Conservation (phyloP, 2,329 filamentous ascomycete species). For the Scytalidium sp. region DNA sequence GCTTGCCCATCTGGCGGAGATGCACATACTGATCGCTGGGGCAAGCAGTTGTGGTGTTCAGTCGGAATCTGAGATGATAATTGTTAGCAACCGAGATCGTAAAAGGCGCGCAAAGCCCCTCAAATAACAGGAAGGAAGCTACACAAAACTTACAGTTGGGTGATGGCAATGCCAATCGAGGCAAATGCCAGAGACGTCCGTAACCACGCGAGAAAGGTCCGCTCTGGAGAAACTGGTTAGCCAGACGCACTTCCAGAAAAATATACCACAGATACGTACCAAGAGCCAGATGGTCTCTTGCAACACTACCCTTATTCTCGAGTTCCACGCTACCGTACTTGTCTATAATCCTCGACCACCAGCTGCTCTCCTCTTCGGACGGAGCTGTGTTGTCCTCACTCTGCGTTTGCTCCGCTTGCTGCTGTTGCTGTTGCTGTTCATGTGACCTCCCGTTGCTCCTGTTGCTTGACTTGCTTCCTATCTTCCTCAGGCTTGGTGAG, state of each 20-base stretch:
- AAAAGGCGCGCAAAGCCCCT: background rate
- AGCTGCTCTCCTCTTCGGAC: conserved; percentile 31
- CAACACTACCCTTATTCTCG: conserved; percentile 83
- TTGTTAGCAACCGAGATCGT: background rate
- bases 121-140: background rate
- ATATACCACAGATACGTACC: conserved; percentile 44
- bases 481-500: background rate
- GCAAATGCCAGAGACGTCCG: conserved; percentile 79
- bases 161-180: conserved; percentile 78
- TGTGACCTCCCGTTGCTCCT: conserved; percentile 10
- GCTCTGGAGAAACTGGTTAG: conserved; percentile 48
- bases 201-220: conserved; percentile 83
- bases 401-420: no score
- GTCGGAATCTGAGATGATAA: conserved; percentile 53
- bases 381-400: no score
- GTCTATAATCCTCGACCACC: conserved; percentile 49
- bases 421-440: conserved; percentile 3
- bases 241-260: background rate
- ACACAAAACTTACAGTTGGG: conserved; percentile 55
- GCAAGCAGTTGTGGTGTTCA: conserved; percentile 58
- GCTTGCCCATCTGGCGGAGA: conserved; percentile 66
- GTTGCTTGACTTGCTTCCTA: conserved; percentile 8
- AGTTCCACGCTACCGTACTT: conserved; percentile 61
- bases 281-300: conserved; percentile 76
- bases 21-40: conserved; percentile 31